Evolutionary conservation across 768 basidiomycete genomes (phyloP), one percentile per base, ranked within the genome.

Genomic region (Coprinopsis sp.): DNA sequence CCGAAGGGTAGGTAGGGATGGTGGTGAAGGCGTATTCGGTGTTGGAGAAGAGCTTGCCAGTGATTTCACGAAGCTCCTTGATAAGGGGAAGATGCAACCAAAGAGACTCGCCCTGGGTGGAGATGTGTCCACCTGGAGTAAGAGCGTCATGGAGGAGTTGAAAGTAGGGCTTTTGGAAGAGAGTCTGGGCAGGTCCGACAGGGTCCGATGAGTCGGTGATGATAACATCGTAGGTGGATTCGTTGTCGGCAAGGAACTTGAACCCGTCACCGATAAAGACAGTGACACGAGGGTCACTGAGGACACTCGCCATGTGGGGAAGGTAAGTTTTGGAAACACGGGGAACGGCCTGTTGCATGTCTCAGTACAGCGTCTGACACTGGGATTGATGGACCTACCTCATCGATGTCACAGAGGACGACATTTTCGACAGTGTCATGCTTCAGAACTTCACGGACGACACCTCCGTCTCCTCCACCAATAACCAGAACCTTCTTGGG

Each of bases 161-260:
- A 76, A 97, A 99, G 79, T 96, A 99, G 2, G 93, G 89, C 64
- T 93, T 88, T 69, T 98, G 80, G 78, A 99, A 98, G 53, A 98
- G 86, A 19, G 87, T 79, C 36, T 82, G 86, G 36, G 95, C 95
- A 33, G 95, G 95, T 33, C 95, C 95, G 46, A 97, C 91, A 30
- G 95, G 95, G 66, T 98, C 95, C 18, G 93, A 96, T 16, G 94
- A 97, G 66, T 99, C 95, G 52, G 95, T 99, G 70, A 99, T 89
- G 72, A 99, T 98, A 50, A 89, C 91, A 62, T 99, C 95, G 81
- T 95, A 96, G 41, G 82, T 82, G 39, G 81, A 72, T 56, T 85
- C 78, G 68, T 95, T 86, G 41, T 91, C 87, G 11, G 83, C 82
- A 38, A 99, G 82, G 76, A 94, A 98, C 65, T 92, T 89, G 83